Conservation (phyloP, 2,329 filamentous ascomycete species). For the Trichoderma asperellum region DNA sequence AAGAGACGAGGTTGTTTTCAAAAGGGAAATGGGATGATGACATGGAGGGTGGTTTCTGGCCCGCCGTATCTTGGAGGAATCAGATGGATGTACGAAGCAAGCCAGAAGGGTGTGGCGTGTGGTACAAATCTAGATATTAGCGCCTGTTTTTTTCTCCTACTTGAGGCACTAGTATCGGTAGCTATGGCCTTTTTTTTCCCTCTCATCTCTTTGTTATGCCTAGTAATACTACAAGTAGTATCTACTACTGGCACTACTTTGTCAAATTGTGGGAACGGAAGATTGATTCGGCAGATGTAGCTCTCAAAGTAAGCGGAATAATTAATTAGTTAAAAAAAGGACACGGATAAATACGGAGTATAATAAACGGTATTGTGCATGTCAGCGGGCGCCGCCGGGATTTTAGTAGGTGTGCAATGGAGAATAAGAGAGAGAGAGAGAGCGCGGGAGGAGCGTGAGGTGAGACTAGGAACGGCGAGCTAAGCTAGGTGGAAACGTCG, state of each 20-base stretch:
- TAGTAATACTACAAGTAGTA: too few relatives aligned
- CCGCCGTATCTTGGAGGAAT: neutral
- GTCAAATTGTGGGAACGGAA: neutral
- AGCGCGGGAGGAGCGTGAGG: neutral
- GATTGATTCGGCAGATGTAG: slow-evolving; percentile 24
- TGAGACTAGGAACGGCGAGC: neutral
- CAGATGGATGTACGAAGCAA: neutral
- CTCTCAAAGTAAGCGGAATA: slow-evolving; percentile 12
- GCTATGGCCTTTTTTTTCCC: neutral
- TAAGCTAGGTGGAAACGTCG: neutral
- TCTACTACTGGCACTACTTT: too few relatives aligned
- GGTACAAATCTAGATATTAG: slow-evolving; percentile 8
- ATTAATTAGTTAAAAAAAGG: neutral
- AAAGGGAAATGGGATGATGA: slow-evolving; percentile 18
- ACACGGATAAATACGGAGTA: slow-evolving; percentile 8
- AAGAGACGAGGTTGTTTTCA: neutral
- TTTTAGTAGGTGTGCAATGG: neutral
- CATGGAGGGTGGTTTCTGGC: slow-evolving; percentile 15
- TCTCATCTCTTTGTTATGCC: neutral
- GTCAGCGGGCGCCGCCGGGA: neutral
- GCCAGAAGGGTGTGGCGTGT: neutral
- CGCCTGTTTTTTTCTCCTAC: neutral
- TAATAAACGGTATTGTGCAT: neutral
- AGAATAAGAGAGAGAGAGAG: neutral
- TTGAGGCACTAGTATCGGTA: neutral